Base-by-base conservation (phyloP, 1,284 basidiomycete species). In the Thecaphora thlaspeos region DNA sequence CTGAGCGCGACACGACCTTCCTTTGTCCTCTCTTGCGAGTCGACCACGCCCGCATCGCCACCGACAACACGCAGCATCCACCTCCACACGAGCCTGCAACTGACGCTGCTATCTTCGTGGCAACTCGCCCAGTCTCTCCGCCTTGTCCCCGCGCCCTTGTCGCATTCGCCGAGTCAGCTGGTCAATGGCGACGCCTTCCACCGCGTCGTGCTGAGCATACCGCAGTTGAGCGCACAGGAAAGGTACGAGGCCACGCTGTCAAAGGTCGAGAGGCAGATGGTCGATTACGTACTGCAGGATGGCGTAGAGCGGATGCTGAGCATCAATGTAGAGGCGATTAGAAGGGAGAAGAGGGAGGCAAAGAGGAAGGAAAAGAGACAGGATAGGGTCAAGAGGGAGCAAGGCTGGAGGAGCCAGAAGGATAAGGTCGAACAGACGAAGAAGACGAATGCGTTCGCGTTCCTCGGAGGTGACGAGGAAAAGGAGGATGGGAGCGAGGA, bases 321-420 rank as follows among this genome's bases (percentile, higher is more conserved):
- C 15, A 66, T 66, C 55, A 59, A 66, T 21, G 50, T 66, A 11
- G 63, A 66, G 39, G 59, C 63, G 28, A 22, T 61, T n/a, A 38
- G 63, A 12, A 61, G 61, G 32, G 55, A 55, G 14, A 66, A 66
- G 24, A 48, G 53, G 8, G 63, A 66, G 4, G 51, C 55, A 15
- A 66, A 59, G 41, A 58, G 53, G 49, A 51, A 60, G 43, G 62
- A 61, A 24, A 61, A 61, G 46, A 55, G 54, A 39, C 36, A 34
- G 22, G 58, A 65, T 14, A 41, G 36, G 7, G 49, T 46, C 10
- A 43, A 44, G 2, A 48, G 46, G 1, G 46, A 60, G 23, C 50
- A 50, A 4, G 47, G 56, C 17, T 49, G 60, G 51, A 57, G 50
- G 41, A 28, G 26, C 26, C 5, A 11, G 26, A 28, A 28, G 26